Base-by-base conservation (phyloP, 352 stramenopile genomes). In the Pythium brachiatum region DNA sequence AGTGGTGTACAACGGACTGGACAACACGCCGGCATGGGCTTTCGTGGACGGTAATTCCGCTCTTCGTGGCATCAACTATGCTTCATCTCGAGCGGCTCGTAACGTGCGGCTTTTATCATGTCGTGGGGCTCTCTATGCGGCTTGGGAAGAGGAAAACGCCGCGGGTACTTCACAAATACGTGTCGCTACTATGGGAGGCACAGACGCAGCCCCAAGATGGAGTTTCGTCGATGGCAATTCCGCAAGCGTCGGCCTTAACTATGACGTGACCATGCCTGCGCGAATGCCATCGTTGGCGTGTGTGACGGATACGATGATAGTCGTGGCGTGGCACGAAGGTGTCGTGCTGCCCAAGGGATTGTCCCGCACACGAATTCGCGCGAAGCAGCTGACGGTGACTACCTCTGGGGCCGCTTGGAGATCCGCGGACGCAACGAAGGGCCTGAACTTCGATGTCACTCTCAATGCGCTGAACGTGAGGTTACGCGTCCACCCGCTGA, bases 41-140 rank as follows among this genome's bases (percentile, higher is more conserved):
- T 90, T 88, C 69, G 67, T 86, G 15, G 83, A 89, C 38, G 83
- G 77, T 0, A 89, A 86, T 18, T 50, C 54, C 7, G 72, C 60
- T 1, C 29, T 60, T 0, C 61, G 55, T 51, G 76, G 80, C 0
- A 46, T 89, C 6, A 89, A 90, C 53, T 85, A 74, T 12, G 75
- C 63, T 0, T 29, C 46, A 2, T 29, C 72, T 8, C 75, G 69
- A 11, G 54, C 66, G 0, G 79, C 78, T 3, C 64, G 72, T 7
- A 76, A 78, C 3, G 71, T 76, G 16, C 66, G 70, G 1, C 61
- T 90, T 16, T 60, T 59, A 2, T 81, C 76, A 0, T 90, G 81
- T 46, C 65, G 47, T 4, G 75, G 76, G 0, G 29, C 72, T 3
- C 48, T 90, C 15, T 89, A 84, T 46, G 81, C 74, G 15, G 31